Evolutionary conservation across 176 grass and related monocot genomes (phyloP).

Genomic region (Lolium perenne): DNA sequence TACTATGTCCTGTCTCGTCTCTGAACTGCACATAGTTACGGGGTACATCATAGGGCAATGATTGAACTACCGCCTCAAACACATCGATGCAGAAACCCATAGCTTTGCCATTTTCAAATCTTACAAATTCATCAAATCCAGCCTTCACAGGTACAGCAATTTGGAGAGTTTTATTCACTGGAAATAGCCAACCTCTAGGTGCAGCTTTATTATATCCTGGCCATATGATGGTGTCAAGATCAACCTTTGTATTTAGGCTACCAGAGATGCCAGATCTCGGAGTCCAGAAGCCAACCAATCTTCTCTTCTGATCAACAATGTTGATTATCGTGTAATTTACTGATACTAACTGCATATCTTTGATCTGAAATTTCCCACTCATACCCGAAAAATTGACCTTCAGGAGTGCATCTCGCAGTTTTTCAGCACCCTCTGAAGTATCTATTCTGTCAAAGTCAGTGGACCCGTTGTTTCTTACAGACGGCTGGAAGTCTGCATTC

Average conservation of each 20-base stretch:
- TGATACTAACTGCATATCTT: conserved; percentile 61
- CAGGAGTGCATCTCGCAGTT: conserved; percentile 38
- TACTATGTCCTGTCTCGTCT: conserved; percentile 46
- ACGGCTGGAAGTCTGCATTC: conserved; percentile 38
- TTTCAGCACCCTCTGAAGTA: conserved; percentile 47
- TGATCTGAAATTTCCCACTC: conserved; percentile 56
- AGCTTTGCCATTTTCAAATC: not conserved
- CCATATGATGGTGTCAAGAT: conserved; percentile 53
- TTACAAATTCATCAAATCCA: conserved; percentile 61
- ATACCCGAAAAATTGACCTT: conserved; percentile 48
- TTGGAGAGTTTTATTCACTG: conserved; percentile 34
- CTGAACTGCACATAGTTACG: conserved; percentile 20
- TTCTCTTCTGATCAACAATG: conserved; percentile 19
- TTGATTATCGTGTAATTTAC: conserved; percentile 65
- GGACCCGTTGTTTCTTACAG: conserved; percentile 44
- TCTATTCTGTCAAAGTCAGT: conserved; percentile 61
- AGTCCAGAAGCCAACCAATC: conserved; percentile 54
- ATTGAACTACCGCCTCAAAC: conserved; percentile 51
- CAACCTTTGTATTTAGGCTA: not conserved
- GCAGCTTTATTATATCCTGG: conserved; percentile 31
- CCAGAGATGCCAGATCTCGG: conserved; percentile 27
- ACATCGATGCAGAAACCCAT: conserved; percentile 57
- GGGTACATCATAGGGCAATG: conserved; percentile 46
- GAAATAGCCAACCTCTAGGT: conserved; percentile 81
- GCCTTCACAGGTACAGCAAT: conserved; percentile 66